A percentile compares a stretch with the other conserved stretches of the same genome.
phyloP scores from a whole-genome alignment of 2,329 filamentous ascomycete genomes.

The Apiospora phragmitis region DNA sequence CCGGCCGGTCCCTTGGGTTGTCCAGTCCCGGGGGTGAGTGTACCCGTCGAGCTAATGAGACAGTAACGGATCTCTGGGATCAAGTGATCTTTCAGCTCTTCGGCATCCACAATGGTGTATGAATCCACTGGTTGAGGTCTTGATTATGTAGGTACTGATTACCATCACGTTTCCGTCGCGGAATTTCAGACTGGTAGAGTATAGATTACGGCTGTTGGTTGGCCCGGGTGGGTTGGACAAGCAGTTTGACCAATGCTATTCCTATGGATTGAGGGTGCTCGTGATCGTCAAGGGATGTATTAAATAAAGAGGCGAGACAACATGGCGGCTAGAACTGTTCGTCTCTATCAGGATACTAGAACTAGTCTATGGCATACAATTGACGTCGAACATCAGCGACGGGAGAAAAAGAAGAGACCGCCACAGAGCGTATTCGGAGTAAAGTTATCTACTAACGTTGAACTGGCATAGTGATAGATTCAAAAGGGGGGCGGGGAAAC shows the following conservation, averaged over 20 bases:
- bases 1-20: too few species aligned
- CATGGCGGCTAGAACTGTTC: not conserved
- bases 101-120: too few species aligned
- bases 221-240: not conserved
- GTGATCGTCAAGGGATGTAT: not conserved
- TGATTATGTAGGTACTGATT: not conserved
- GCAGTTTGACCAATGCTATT: not conserved
- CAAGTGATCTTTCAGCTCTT: not conserved
- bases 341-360: not conserved
- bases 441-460: not conserved
- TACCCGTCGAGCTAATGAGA: too few species aligned
- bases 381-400: not conserved
- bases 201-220: not conserved
- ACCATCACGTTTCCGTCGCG: not conserved
- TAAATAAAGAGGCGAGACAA: not conserved
- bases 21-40: too few species aligned
- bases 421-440: not conserved
- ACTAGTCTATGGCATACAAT: not conserved
- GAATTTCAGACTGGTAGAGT: not conserved
- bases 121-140: too few species aligned
- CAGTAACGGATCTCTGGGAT: not conserved
- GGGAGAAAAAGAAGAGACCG: too few species aligned
- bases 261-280: not conserved
- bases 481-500: not conserved
- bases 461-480: not conserved